Evolutionary conservation across 1,284 basidiomycete genomes (phyloP), one percentile per base, ranked within the genome.

Genomic region (Pisolithus thermaeus): DNA sequence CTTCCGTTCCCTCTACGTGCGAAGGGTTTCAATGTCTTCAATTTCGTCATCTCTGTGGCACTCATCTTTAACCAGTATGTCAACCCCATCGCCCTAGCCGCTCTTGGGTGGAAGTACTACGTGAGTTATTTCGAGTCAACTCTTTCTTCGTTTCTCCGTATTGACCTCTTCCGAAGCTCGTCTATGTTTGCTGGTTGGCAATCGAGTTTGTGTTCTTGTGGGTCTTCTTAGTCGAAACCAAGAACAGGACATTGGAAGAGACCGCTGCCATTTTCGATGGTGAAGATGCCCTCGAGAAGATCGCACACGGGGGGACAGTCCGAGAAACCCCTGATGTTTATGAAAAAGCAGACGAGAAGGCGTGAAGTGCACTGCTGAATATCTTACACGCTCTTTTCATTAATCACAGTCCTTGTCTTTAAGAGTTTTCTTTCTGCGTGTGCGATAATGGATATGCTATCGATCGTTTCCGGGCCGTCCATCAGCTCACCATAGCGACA

Each of bases 51-150:
- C 59, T 83, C 82, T 14, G 51, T 81, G 27, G 78, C 85, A 0
- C 77, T 87, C 56, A 81, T 85, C 56, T 87, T 90, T 73, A 90
- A 90, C 67, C 86, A 90, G 67, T 90, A 87, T 61, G 80, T 84
- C 63, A 91, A 90, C 72, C 88, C 87, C 12, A 77, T 90, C 59
- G 86, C 84, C 8, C 73, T 84, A 45, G 68, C 68, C 7, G 61
- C 66, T 36, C 69, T 87, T 48, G 69, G 64, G 43, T 90, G 87
- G 87, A 85, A 79, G 60, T 84, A 82, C 70, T 82, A 80, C 58
- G 72, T 77, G 58, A 50, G 72, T 65, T 25, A 11, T 30, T 30
- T 30, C 11, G 8, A 30, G 16, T 30, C 46, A 23, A 23, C n/a
- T 39, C 3, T 1, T 47, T 37, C n/a, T 46, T 37, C 30, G n/a